Base-by-base conservation (phyloP, 2,329 filamentous ascomycete species). In the Cladorrhinum sp. region DNA sequence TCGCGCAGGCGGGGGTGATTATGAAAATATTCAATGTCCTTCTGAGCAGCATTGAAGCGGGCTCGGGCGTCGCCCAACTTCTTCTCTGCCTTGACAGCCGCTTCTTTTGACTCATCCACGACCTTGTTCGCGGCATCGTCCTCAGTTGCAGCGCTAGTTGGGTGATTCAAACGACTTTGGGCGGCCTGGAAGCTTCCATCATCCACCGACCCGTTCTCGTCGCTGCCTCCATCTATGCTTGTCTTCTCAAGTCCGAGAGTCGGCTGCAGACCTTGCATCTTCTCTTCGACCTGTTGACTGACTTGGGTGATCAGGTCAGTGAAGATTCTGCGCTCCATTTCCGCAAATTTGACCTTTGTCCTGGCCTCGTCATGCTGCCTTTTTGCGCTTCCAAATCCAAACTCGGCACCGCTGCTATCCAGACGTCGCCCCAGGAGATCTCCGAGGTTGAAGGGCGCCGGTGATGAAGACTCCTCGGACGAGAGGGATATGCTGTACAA, bases 21-120 rank as follows among this genome's bases (percentile, higher is more conserved):
- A 5, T 62, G 50, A 55, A 71, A 71, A 58, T 67, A 67, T 5
- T 63, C 27, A 22, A 69, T 61, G 18, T 68, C 64, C 13, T 58
- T 49, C 20, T 27, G 5, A 1, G 51, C 22, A 2, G 27, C 18
- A 1, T 29, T 25, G 32, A 49, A 53, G 13, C 48, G 12, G 1
- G 16, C 27, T 13, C 45, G 24, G 1, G 61, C 64, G 1, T 9
- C 8, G 23, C 59, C 29, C 7, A 62, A 49, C 2, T 55, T 36
- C 23, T n/a, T 50, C 25, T 50, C 48, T 9, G 59, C 57, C 12
- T 36, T 10, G 16, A 25, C 41, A 6, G 41, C 13, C 20, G 51
- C 8, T 4, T 9, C 4, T 23, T 16, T 55, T 9, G 51, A 20
- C 5, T 58, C 48, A 10, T 36, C 22, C 7, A 63, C 61, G 3